phyloP scores from a whole-genome alignment of 2,329 filamentous ascomycete species.

The Aspergillus fijiensis region DNA sequence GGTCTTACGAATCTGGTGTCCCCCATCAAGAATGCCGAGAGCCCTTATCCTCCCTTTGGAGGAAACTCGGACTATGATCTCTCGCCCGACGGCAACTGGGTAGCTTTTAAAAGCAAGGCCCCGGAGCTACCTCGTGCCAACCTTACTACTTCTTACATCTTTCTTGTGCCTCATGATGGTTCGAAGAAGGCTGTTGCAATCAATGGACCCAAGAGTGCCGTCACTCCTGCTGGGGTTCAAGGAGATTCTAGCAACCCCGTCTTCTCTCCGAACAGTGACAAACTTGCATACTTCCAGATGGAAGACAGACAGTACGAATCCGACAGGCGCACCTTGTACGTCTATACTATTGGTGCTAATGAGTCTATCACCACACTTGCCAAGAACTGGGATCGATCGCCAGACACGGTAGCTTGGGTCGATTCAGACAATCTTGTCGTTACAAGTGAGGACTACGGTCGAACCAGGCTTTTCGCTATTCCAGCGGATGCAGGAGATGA shows the following conservation, averaged over 20 bases:
- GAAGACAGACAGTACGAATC: conserved; percentile 73
- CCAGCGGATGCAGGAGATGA: conserved; percentile 33
- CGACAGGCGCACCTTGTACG: conserved; percentile 60
- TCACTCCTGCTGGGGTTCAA: conserved; percentile 53
- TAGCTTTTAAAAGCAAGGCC: conserved; percentile 46
- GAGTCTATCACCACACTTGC: conserved; percentile 40
- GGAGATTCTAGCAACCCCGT: conserved; percentile 63
- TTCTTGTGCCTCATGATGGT: conserved; percentile 64
- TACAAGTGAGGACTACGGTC: conserved; percentile 69
- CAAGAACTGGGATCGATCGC: conserved; percentile 54
- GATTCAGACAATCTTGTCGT: conserved; percentile 66
- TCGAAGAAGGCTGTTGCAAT: conserved; percentile 54
- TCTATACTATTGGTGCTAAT: conserved; percentile 37
- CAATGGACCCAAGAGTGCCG: conserved; percentile 41
- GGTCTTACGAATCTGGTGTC: conserved; percentile 52
- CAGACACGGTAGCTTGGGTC: conserved; percentile 50
- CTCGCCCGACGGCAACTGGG: conserved; percentile 41
- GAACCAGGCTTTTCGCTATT: conserved; percentile 43
- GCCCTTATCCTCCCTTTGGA: conserved; percentile 64
- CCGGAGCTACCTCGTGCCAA: conserved; percentile 48
- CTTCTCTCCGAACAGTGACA: conserved; percentile 71
- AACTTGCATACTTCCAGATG: conserved; percentile 78
- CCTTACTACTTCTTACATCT: conserved; percentile 80
- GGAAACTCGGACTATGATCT: conserved; percentile 76
- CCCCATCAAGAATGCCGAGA: conserved; percentile 45